These are phyloP conservation scores for Echeveria elegans DNA, from an alignment of 164 flowering plant genomes.

Conservation along the genomic window DNA sequence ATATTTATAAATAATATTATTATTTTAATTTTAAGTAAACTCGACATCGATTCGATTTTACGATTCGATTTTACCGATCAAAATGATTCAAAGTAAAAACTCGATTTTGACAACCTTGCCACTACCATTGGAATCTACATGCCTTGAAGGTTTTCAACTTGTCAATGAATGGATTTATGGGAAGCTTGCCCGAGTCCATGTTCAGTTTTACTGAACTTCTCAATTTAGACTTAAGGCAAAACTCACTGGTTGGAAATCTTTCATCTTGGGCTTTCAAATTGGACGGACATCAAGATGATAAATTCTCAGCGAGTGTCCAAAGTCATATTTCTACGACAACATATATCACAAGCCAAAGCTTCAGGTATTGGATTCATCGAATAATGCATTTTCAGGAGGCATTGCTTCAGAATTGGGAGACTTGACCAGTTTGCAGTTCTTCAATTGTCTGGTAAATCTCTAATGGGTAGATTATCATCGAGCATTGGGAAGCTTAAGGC, in stretches of 20 bases:
- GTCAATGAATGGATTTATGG: conserved; percentile 44
- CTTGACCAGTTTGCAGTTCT: conserved; percentile 40
- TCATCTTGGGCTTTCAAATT: conserved; percentile 61
- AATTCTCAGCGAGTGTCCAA: too few species aligned
- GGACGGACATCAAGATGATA: conserved; percentile 26
- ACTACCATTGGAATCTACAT: conserved; percentile 42
- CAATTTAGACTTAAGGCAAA: conserved; percentile 52
- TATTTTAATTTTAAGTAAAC: too few species aligned
- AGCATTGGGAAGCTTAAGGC: too few species aligned
- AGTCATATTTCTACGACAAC: too few species aligned
- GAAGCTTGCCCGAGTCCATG: conserved; percentile 61
- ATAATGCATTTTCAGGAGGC: conserved; percentile 54
- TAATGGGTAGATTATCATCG: conserved; percentile 58
- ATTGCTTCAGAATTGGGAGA: conserved; percentile 37
- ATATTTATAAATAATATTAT: too few species aligned
- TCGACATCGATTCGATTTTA: too few species aligned
- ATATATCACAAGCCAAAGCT: too few species aligned
- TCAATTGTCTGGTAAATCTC: conserved; percentile 64
- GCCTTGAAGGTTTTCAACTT: conserved; percentile 46
- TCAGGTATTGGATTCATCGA: conserved; percentile 56
- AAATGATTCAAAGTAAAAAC: too few species aligned
- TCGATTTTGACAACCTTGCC: too few species aligned
- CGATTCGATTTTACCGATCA: too few species aligned
- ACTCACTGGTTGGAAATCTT: conserved; percentile 42
- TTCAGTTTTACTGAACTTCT: conserved; percentile 34